A percentile compares a stretch with the other conserved stretches of the same genome.
phyloP scores from a whole-genome alignment of 805 yeast species.

The Lachancea fermentati region DNA sequence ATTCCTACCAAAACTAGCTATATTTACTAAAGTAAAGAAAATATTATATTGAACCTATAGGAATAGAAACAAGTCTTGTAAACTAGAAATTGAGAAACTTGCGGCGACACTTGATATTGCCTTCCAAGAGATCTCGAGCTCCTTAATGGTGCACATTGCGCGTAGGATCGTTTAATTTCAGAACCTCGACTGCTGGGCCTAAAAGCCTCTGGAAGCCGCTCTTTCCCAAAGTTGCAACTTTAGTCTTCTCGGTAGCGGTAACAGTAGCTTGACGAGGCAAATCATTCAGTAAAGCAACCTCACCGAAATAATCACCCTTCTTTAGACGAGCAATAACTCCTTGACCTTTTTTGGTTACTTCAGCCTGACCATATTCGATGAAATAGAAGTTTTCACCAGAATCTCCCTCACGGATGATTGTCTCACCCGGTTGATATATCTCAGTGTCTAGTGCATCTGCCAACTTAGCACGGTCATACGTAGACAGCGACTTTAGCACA shows the following conservation, averaged over 20 bases:
- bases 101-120: too few species aligned
- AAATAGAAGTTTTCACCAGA: constrained; percentile 69
- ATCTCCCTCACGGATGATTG: constrained; percentile 83
- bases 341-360: constrained; percentile 53
- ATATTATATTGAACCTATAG: too few species aligned
- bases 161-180: constrained; percentile 83
- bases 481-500: constrained; percentile 63
- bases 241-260: constrained; percentile 63
- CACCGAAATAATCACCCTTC: constrained; percentile 94
- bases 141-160: constrained; percentile 12
- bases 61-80: too few species aligned
- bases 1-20: too few species aligned
- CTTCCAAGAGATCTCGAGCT: too few species aligned
- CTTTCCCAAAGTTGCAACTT: constrained; percentile 89
- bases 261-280: constrained; percentile 93
- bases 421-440: constrained; percentile 61
- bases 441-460: constrained; percentile 92
- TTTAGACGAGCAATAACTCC: constrained; percentile 57
- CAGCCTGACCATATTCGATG: constrained; percentile 77
- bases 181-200: constrained; percentile 89
- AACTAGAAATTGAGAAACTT: too few species aligned
- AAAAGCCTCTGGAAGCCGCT: constrained; percentile 88
- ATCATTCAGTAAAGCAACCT: constrained; percentile 86
- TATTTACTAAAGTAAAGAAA: too few species aligned
- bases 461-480: constrained; percentile 80